A percentile compares a stretch with the other conserved stretches of the same genome.
phyloP scores from a whole-genome alignment of 805 yeast species.

The Ogataea pignaliae region DNA sequence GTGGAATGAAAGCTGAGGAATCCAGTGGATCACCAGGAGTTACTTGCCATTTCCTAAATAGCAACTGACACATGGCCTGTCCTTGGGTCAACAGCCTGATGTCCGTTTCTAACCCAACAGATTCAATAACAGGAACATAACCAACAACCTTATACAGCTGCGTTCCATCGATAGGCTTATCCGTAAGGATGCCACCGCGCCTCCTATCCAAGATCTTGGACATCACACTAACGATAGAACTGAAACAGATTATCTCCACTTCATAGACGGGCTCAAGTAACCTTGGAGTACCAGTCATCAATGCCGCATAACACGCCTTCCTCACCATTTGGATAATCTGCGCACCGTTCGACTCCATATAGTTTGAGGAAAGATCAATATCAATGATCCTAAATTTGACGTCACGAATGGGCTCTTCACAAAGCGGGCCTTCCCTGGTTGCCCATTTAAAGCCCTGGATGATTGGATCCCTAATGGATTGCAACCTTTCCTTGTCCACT shows the following conservation, averaged over 20 bases:
- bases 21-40: conserved; percentile 95
- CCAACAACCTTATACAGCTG: conserved; percentile 61
- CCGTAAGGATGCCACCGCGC: conserved; percentile 57
- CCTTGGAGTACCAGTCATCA: conserved; percentile 72
- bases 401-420: conserved; percentile 74
- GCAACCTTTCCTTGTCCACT: conserved; percentile 50
- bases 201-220: conserved; percentile 47
- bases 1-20: conserved; percentile 53
- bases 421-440: conserved; percentile 82
- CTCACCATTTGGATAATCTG: conserved; percentile 81
- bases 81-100: conserved; percentile 74
- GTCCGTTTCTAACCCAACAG: conserved; percentile 87
- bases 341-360: conserved; percentile 48
- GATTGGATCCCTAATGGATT: conserved; percentile 48
- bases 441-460: conserved; percentile 83
- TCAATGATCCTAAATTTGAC: conserved; percentile 70
- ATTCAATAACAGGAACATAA: conserved; percentile 80
- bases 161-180: conserved; percentile 65
- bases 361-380: conserved; percentile 44
- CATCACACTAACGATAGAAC: conserved; percentile 26
- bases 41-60: conserved; percentile 65
- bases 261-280: conserved; percentile 78
- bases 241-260: conserved; percentile 53
- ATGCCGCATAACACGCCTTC: conserved; percentile 78
- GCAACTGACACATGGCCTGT: conserved; percentile 63